Conservation (phyloP, 352 stramenopile genomes). For the Phytophthora sansomeana region DNA sequence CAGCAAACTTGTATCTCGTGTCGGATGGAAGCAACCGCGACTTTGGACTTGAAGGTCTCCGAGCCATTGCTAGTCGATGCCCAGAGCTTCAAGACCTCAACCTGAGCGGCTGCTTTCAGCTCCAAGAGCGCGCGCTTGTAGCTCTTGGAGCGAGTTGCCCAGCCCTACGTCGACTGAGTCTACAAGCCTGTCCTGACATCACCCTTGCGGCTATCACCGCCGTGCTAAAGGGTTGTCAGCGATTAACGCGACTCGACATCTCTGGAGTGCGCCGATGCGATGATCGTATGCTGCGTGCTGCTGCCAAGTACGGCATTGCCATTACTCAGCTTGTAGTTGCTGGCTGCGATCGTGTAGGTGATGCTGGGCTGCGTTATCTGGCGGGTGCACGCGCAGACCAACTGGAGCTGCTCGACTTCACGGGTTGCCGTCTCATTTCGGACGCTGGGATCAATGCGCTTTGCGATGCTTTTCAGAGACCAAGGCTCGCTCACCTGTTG, state of each 20-base stretch:
- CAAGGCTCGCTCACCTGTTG: constrained; percentile 61
- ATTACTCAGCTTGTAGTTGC: constrained; percentile 64
- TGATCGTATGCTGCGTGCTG: constrained; percentile 66
- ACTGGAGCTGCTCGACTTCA: constrained; percentile 71
- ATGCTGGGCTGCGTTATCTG: constrained; percentile 64
- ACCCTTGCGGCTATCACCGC: constrained; percentile 70
- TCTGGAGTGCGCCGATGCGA: constrained; percentile 61
- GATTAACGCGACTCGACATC: constrained; percentile 59
- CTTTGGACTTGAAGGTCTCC: constrained; percentile 93
- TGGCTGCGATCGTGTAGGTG: constrained; percentile 70
- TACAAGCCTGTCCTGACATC: constrained; percentile 87
- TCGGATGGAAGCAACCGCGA: constrained; percentile 93
- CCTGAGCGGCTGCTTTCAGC: constrained; percentile 80
- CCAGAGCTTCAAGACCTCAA: constrained; percentile 62
- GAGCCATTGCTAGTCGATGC: constrained; percentile 79
- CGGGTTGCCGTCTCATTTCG: constrained; percentile 57
- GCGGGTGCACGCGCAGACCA: constrained; percentile 55
- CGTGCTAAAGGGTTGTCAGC: constrained; percentile 65
- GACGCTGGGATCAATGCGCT: constrained; percentile 63
- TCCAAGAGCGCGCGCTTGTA: constrained; percentile 83
- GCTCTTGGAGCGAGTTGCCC: constrained; percentile 70
- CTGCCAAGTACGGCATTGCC: constrained; percentile 39
- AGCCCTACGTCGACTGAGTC: constrained; percentile 68
- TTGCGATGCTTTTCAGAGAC: constrained; percentile 61
- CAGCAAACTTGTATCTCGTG: constrained; percentile 89